A percentile compares a stretch with the other conserved stretches of the same genome.
Conservation (phyloP, 2,329 filamentous ascomycete species). For the Colletotrichum godetiae region DNA sequence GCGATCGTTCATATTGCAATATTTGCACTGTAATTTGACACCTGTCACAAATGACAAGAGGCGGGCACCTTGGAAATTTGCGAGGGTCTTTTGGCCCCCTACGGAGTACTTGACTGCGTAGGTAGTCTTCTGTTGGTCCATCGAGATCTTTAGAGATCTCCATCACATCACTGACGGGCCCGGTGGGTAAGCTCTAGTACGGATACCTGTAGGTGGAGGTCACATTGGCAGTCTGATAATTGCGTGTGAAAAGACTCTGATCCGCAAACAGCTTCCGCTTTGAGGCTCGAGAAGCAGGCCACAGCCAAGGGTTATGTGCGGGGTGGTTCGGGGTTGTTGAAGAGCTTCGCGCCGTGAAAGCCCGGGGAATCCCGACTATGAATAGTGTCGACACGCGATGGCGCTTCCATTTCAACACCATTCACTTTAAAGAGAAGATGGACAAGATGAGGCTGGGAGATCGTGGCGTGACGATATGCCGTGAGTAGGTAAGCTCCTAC, state of each 20-base stretch:
- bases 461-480: conserved; percentile 3
- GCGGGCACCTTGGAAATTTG: not conserved
- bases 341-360: not conserved
- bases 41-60: conserved; percentile 24
- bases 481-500: not conserved
- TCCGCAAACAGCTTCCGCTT: conserved; percentile 22
- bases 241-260: conserved; percentile 2
- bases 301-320: conserved; percentile 8
- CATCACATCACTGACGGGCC: conserved; percentile 19
- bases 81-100: not conserved
- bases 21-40: conserved; percentile 2
- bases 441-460: not conserved
- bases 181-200: not conserved
- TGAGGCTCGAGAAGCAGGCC: conserved; percentile 2
- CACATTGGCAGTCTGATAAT: conserved; percentile 14
- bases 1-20: not conserved
- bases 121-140: conserved; percentile 13
- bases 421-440: not conserved
- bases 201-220: not conserved
- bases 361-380: conserved; percentile 12
- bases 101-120: not conserved
- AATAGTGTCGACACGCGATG: conserved; percentile 2
- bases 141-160: conserved; percentile 27
- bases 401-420: not conserved
- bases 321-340: conserved; percentile 7